Evolutionary conservation across 225 moss, liverwort and hornwort genomes (phyloP).

Genomic region (Antitrichia curtipendula): DNA sequence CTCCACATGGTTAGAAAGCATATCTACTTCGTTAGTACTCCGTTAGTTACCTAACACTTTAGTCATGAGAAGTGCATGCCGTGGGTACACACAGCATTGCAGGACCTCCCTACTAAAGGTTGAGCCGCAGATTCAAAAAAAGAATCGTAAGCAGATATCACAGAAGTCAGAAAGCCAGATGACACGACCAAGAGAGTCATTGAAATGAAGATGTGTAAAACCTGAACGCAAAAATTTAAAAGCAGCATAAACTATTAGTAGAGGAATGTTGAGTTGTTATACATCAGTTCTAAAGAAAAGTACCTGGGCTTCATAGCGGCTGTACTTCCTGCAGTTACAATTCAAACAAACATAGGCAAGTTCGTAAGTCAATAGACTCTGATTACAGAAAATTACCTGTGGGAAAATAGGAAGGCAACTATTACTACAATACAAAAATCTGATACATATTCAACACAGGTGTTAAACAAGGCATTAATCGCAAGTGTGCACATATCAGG

Average conservation of each 20-base stretch:
- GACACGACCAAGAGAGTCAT: not conserved
- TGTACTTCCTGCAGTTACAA: constrained; percentile 62
- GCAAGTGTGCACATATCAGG: not conserved
- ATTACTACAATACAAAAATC: not conserved
- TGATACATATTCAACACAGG: not conserved
- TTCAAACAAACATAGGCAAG: not conserved
- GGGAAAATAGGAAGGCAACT: not conserved
- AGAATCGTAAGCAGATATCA: not conserved
- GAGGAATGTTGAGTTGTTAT: not conserved
- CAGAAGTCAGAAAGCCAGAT: not conserved
- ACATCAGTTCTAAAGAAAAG: not conserved
- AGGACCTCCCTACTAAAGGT: not conserved
- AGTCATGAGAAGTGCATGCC: not conserved
- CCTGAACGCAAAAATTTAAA: not conserved
- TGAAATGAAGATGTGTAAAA: not conserved
- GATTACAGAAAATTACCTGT: not conserved
- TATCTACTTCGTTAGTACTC: not conserved
- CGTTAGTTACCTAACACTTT: not conserved
- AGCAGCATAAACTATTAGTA: not conserved
- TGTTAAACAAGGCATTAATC: not conserved
- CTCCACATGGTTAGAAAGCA: not conserved
- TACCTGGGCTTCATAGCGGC: constrained; percentile 86
- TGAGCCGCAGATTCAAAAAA: not conserved
- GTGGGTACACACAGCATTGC: not conserved
- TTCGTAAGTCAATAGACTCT: not conserved